Conservation (phyloP, 2,329 filamentous ascomycete genomes). For the Aspergillus calidoustus region DNA sequence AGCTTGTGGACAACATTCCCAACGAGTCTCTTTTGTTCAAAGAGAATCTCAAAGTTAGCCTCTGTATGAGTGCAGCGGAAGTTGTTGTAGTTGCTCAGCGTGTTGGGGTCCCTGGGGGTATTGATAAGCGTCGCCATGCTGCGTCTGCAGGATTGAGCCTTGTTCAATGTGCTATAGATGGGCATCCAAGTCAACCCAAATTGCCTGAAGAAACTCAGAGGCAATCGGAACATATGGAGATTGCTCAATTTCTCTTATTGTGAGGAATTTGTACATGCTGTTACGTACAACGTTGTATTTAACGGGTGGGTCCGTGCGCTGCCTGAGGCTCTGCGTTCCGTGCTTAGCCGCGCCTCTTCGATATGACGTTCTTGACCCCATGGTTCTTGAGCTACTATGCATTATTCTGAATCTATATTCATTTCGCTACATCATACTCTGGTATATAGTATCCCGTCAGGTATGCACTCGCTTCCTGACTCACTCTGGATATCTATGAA, state of each 20-base stretch:
- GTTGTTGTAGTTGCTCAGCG: slow-evolving; percentile 86
- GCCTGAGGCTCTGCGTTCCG: not conserved
- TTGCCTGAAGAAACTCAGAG: not conserved
- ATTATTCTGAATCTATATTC: not conserved
- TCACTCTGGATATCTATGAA: no score
- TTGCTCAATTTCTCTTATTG: not conserved
- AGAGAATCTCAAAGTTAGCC: slow-evolving; percentile 81
- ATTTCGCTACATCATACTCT: not conserved
- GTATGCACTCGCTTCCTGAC: no score
- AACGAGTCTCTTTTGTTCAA: slow-evolving; percentile 74
- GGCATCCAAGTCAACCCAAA: not conserved
- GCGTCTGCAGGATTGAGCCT: slow-evolving; percentile 27
- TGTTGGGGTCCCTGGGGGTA: slow-evolving; percentile 77
- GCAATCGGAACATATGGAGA: slow-evolving; percentile 7
- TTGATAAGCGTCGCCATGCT: slow-evolving; percentile 48
- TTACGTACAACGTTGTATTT: not conserved
- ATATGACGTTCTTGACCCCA: not conserved
- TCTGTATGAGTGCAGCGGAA: slow-evolving; percentile 85
- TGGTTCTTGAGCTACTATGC: not conserved
- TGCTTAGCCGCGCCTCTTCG: not conserved
- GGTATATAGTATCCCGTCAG: no score
- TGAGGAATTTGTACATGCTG: not conserved
- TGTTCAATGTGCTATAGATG: slow-evolving; percentile 4
- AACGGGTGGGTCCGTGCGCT: not conserved
- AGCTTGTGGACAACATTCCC: slow-evolving; percentile 79